Evolutionary conservation across 352 stramenopile species (phyloP).

Genomic region (Pythium folliculosum): DNA sequence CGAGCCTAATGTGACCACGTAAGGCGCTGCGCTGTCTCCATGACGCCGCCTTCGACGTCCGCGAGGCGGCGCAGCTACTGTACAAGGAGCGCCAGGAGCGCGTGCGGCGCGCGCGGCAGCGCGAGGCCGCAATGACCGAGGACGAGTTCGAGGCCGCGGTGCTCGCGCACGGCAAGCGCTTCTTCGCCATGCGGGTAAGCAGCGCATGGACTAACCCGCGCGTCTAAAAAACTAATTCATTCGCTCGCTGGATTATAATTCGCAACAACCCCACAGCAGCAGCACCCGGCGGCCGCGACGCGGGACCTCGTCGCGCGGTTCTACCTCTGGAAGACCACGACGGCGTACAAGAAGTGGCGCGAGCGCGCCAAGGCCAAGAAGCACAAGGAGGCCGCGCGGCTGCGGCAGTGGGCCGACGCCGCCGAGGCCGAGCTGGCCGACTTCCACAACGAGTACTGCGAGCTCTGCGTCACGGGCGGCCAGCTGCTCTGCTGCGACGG

Average conservation of each 20-base stretch:
- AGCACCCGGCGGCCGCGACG: slow-evolving; percentile 37
- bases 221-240: background rate
- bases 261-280: slow-evolving; percentile 35
- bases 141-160: slow-evolving; percentile 51
- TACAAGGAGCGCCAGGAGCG: slow-evolving; percentile 34
- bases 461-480: slow-evolving; percentile 65
- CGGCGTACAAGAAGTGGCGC: slow-evolving; percentile 51
- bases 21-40: slow-evolving; percentile 67
- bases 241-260: too few relatives aligned
- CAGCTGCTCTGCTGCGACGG: slow-evolving; percentile 69
- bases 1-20: too few relatives aligned
- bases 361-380: slow-evolving; percentile 41
- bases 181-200: slow-evolving; percentile 63
- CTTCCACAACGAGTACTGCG: slow-evolving; percentile 68
- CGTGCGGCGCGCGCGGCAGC: slow-evolving; percentile 28
- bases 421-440: slow-evolving; percentile 37
- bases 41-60: slow-evolving; percentile 52
- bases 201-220: slow-evolving; percentile 12
- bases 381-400: slow-evolving; percentile 43
- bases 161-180: slow-evolving; percentile 54
- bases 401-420: slow-evolving; percentile 46
- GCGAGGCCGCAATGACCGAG: slow-evolving; percentile 33
- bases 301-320: slow-evolving; percentile 61
- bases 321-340: slow-evolving; percentile 70
- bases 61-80: slow-evolving; percentile 43